Percentiles rank a stretch among this genome's conserved stretches.
Conservation (phyloP, 2,329 filamentous ascomycete genomes). For the Exophiala lecanii-corni region DNA sequence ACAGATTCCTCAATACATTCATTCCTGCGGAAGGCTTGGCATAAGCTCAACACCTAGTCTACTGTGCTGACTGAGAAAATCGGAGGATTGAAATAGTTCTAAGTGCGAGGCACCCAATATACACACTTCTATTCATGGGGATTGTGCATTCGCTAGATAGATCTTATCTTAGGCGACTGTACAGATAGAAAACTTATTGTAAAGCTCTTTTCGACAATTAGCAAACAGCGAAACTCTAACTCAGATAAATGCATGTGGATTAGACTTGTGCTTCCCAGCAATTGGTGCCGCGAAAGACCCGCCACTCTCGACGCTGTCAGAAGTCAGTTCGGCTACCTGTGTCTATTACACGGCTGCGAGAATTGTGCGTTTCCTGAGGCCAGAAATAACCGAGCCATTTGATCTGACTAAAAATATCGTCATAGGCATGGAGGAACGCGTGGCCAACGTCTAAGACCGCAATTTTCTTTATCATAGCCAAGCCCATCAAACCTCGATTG, state of each 20-base stretch:
- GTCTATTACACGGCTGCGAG: background rate
- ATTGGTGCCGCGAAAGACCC: background rate
- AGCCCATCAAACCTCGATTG: conserved; percentile 1
- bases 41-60: too few species aligned
- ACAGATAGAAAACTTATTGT: background rate
- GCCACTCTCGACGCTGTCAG: conserved; percentile 1
- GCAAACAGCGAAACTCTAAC: background rate
- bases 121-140: background rate
- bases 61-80: too few species aligned
- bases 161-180: background rate
- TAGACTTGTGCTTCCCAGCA: background rate
- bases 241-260: background rate
- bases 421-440: background rate
- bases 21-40: background rate
- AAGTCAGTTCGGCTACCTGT: conserved; percentile 2
- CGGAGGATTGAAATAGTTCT: background rate
- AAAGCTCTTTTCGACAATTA: background rate
- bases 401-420: background rate
- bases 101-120: background rate
- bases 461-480: conserved; percentile 1
- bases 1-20: background rate
- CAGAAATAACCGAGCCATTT: background rate
- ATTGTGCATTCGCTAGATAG: background rate
- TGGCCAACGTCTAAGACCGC: background rate
- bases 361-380: background rate